Evolutionary conservation across 192 early-diverging fungal species (phyloP), one percentile per base, ranked within the genome.

Genomic region (Coemansia sp.): DNA sequence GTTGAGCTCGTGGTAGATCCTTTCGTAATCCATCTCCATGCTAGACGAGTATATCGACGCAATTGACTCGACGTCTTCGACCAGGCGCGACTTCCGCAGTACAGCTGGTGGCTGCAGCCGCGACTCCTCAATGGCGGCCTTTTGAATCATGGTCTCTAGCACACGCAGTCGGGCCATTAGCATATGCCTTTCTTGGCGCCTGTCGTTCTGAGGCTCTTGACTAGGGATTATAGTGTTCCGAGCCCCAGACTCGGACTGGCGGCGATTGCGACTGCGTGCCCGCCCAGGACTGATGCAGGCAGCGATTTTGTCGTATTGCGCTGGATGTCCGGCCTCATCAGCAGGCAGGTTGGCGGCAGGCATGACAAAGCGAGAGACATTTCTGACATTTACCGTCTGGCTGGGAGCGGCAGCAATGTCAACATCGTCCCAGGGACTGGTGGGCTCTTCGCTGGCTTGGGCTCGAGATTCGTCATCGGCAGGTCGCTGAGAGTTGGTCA

Each of bases 81-180:
- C 66, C 10, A 72, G 66, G 20, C 66, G 81, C 40, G 72, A 44
- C 40, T 65, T 36, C 24, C 55, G 69, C 16, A 75, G 53, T n/a
- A 41, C 66, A 1, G 76, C 66, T 9, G 76, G 72, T 18, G 81
- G 81, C 70, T 75, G 76, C 49, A 78, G 58, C 3, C 81, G 81
- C 13, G 81, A 72, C 34, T 78, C 76, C 33, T 75, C 76, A 1
- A 83, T 78, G n/a, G 72, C 67, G 3, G 69, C 22, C 60, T 70
- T 75, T 40, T 83, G 81, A 20, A 83, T 72, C 67, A 83, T 78
- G n/a, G 61, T 55, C 52, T 83, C 81, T 15, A 78, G 65, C 43
- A 83, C 73, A 31, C 81, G 81, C 63, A 78, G 53, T 1, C 70
- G 72, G 29, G 76, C 70, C 60, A 83, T 57, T 33, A 75, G 31